Evolutionary conservation across 768 basidiomycete genomes (phyloP), one percentile per base, ranked within the genome.

Genomic region (Russula sp.): DNA sequence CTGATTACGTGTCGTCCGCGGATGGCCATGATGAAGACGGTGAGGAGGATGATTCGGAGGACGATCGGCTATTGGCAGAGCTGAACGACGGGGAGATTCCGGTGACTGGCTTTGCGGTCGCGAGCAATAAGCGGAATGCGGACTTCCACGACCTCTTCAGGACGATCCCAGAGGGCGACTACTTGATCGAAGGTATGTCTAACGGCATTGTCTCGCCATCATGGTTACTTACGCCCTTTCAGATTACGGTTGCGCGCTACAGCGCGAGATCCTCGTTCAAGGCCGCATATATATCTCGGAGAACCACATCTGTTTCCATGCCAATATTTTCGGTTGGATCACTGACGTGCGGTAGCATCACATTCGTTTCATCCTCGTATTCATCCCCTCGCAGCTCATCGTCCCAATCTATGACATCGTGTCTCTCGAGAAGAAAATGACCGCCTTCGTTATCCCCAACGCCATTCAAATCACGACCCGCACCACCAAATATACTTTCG

Each of bases 251-350:
- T 99, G 97, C 71, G 97, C 97, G 0, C 75, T 98, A 13, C 94
- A 98, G 75, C 84, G 94, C 47, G 97, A 98, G 73, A 98, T 98
- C 68, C 79, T 98, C 35, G 89, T 98, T 48, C 97, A 98, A 79
- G 97, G 97, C 5, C 81, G 97, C 11, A 73, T 99, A 61, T 98
- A 98, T 75, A 91, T 98, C 27, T 98, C 97, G 7, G 96, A 99
- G 76, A 98, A 98, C 75, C 95, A 98, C 71, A 83, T 98, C n/a
- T 98, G 94, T 77, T 99, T 98, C 79, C 92, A 99, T 69, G 96
- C 97, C 48, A 98, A 98, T 72, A 98, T 98, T 49, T 96, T 98
- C 74, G 96, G 97, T 48, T 98, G 96, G 97, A 89, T 97, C 54
- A 98, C 96, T 34, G 87, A 96, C 72, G 95, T 96, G 74, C 74